Conservation (phyloP, 352 stramenopile genomes). For the Phytopythium cucurbitacearum region DNA sequence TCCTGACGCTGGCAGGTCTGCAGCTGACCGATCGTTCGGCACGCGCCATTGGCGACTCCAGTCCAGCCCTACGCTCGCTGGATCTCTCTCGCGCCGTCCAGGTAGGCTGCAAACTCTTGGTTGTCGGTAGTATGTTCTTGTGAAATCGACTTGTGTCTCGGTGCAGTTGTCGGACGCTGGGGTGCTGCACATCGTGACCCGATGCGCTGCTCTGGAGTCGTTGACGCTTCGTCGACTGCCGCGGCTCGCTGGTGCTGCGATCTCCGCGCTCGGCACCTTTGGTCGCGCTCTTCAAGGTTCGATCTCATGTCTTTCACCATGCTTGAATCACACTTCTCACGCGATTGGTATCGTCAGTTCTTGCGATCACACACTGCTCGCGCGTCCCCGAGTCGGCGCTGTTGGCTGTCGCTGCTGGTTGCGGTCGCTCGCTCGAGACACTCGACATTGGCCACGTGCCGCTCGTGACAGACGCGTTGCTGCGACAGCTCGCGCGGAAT, state of each 20-base stretch:
- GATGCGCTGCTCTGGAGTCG: constrained; percentile 41
- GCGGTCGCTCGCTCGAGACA: too few species aligned
- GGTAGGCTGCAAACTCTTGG: background rate
- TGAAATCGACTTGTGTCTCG: background rate
- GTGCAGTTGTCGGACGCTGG: constrained; percentile 53
- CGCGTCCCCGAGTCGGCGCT: too few species aligned
- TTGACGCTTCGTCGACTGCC: constrained; percentile 58
- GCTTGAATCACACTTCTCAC: too few species aligned
- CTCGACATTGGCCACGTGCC: too few species aligned
- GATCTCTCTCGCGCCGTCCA: constrained; percentile 2
- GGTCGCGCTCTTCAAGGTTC: too few species aligned
- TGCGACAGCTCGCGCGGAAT: background rate
- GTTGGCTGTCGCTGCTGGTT: too few species aligned
- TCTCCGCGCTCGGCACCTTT: constrained; percentile 16
- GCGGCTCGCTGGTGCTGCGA: constrained; percentile 36
- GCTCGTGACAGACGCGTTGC: too few species aligned
- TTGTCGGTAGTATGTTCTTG: background rate
- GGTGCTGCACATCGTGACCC: constrained; percentile 43
- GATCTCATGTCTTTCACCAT: too few species aligned
- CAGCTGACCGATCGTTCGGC: constrained; percentile 5
- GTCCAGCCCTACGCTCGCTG: background rate
- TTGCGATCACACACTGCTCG: too few species aligned
- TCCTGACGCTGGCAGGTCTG: background rate
- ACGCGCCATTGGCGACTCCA: background rate
- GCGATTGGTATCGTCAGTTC: too few species aligned